Evolutionary conservation across 495 filamentous ascomycete genomes (phyloP).

Genomic region (Podospora bellae-mahoneyi): DNA sequence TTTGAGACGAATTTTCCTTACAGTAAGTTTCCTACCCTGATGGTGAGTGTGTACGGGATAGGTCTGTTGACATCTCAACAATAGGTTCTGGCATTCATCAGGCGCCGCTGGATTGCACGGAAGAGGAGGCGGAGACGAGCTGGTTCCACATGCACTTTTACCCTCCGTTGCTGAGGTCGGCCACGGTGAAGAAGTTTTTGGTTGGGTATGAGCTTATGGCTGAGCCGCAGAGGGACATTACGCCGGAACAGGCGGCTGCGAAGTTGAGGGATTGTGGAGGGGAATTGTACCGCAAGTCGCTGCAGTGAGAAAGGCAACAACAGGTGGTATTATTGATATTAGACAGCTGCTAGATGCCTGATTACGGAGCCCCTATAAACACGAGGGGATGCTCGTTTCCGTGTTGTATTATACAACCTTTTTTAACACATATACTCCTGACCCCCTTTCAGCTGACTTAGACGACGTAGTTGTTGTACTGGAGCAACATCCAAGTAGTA

Average conservation of each 20-base stretch:
- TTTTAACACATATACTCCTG: not conserved
- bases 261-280: conserved; percentile 71
- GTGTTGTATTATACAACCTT: not conserved
- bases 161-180: conserved; percentile 86
- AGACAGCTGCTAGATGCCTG: conserved; percentile 2
- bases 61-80: conserved; percentile 10
- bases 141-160: conserved; percentile 98
- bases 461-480: conserved; percentile 63
- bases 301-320: conserved; percentile 36
- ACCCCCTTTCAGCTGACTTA: conserved; percentile 9
- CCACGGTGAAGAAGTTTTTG: conserved; percentile 91
- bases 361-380: not conserved
- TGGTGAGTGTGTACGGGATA: not conserved
- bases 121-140: conserved; percentile 78
- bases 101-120: conserved; percentile 80
- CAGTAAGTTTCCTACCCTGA: conserved; percentile 46
- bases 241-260: conserved; percentile 89
- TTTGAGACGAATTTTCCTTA: conserved; percentile 98
- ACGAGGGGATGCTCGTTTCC: not conserved
- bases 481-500: conserved; percentile 76
- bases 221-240: conserved; percentile 96
- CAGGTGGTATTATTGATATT: conserved; percentile 21
- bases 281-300: conserved; percentile 73
- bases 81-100: conserved; percentile 82
- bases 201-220: conserved; percentile 96